Conservation (phyloP, 208 protist species). For the Jaenimonas drosophilae region DNA sequence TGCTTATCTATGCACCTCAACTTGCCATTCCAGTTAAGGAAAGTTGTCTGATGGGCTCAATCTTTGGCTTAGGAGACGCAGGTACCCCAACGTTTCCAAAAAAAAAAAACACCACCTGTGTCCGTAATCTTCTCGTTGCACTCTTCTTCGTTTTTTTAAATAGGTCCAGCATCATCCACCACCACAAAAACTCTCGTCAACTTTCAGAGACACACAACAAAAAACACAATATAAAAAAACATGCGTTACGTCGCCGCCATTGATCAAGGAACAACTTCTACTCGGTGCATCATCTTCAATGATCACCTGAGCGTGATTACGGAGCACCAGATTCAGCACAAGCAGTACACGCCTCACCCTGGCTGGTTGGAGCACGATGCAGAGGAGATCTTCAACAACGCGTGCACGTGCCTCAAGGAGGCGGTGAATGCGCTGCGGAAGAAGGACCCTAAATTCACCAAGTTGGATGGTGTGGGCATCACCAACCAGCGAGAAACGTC, state of each 20-base stretch:
- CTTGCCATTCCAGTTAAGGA: too few species aligned
- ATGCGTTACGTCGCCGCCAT: slow-evolving; percentile 83
- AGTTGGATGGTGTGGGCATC: slow-evolving; percentile 86
- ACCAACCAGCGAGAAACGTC: slow-evolving; percentile 99
- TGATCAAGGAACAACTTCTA: slow-evolving; percentile 95
- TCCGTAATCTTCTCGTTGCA: too few species aligned
- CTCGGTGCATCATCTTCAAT: slow-evolving; percentile 92
- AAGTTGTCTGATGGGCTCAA: too few species aligned
- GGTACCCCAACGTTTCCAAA: too few species aligned
- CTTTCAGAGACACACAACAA: neutral
- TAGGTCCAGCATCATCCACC: too few species aligned
- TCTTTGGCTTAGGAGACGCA: too few species aligned
- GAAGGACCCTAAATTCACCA: slow-evolving; percentile 30
- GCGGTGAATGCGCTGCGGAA: slow-evolving; percentile 30
- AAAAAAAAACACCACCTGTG: too few species aligned
- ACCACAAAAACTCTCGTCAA: neutral
- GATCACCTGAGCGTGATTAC: slow-evolving; percentile 39
- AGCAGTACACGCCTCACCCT: slow-evolving; percentile 66
- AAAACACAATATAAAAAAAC: slow-evolving; percentile 5
- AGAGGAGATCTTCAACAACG: slow-evolving; percentile 82
- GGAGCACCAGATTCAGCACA: slow-evolving; percentile 68
- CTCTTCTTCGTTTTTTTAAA: too few species aligned
- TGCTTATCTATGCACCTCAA: slow-evolving; percentile 1
- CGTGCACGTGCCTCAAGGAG: slow-evolving; percentile 61
- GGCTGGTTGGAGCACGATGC: slow-evolving; percentile 97